Conservation (phyloP, 148 eudicot species). For the Rhododendron williamsianum region DNA sequence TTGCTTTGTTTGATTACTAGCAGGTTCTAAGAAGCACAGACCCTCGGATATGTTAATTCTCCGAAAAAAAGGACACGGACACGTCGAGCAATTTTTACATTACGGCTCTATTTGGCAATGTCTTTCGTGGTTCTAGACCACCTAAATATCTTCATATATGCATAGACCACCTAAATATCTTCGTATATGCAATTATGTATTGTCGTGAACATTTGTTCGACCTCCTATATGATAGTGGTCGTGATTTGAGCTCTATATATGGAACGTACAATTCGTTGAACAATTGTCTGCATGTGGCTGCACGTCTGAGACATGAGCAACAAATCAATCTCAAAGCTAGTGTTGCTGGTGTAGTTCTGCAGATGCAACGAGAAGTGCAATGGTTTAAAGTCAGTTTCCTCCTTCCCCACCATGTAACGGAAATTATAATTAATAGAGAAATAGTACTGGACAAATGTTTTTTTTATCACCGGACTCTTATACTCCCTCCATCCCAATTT, state of each 20-base stretch:
- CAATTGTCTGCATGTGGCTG: background rate
- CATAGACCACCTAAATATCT: background rate
- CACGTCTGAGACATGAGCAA: background rate
- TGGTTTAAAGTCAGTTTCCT: background rate
- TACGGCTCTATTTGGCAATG: background rate
- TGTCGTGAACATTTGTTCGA: background rate
- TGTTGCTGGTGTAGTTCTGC: background rate
- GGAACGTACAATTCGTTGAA: background rate
- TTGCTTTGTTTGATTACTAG: background rate
- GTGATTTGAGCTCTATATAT: background rate
- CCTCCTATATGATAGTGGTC: background rate
- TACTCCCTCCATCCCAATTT: too few species aligned
- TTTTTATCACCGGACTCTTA: too few species aligned
- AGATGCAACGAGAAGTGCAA: background rate
- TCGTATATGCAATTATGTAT: background rate
- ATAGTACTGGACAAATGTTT: too few species aligned
- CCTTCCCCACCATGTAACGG: too few species aligned
- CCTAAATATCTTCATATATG: fast-evolving
- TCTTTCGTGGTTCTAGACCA: too few species aligned
- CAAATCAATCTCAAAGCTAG: too few species aligned
- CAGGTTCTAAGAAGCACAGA: background rate
- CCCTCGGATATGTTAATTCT: background rate
- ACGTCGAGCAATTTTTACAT: background rate
- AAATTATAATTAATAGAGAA: too few species aligned
- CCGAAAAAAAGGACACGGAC: background rate